These are phyloP conservation scores for Debaryomyces coudertii DNA, from an alignment of 1,139 yeast species.

Conservation along the genomic window DNA sequence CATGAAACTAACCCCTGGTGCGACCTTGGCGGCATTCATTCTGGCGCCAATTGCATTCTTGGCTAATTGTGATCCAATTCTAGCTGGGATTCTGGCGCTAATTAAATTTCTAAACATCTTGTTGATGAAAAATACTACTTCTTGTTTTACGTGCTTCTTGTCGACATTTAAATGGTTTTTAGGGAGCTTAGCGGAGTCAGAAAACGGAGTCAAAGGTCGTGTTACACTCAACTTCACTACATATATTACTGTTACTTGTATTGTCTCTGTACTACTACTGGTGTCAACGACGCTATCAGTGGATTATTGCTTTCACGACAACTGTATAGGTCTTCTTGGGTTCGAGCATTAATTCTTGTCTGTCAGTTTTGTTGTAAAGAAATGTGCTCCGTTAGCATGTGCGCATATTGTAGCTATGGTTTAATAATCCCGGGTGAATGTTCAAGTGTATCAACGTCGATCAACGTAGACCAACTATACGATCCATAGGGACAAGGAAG, in stretches of 20 bases:
- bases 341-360: neutral
- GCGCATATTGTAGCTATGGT: constrained; percentile 1
- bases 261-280: neutral
- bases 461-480: no score
- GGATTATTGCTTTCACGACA: no score
- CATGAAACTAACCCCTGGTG: constrained; percentile 10
- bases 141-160: constrained; percentile 1
- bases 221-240: neutral
- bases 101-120: constrained; percentile 9
- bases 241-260: neutral
- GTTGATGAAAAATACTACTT: neutral
- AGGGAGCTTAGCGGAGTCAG: constrained; percentile 1
- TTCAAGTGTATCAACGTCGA: neutral
- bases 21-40: constrained; percentile 17
- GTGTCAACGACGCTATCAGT: no score
- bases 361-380: neutral
- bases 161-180: constrained; percentile 9
- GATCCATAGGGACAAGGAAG: no score
- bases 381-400: neutral
- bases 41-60: constrained; percentile 16
- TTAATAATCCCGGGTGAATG: neutral
- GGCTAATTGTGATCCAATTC: constrained; percentile 8
- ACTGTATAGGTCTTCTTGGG: neutral
- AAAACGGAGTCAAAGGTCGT: constrained; percentile 3
- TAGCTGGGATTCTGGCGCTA: constrained; percentile 1